phyloP scores from a whole-genome alignment of 306 rosid genomes.

The Medicago ruthenica region DNA sequence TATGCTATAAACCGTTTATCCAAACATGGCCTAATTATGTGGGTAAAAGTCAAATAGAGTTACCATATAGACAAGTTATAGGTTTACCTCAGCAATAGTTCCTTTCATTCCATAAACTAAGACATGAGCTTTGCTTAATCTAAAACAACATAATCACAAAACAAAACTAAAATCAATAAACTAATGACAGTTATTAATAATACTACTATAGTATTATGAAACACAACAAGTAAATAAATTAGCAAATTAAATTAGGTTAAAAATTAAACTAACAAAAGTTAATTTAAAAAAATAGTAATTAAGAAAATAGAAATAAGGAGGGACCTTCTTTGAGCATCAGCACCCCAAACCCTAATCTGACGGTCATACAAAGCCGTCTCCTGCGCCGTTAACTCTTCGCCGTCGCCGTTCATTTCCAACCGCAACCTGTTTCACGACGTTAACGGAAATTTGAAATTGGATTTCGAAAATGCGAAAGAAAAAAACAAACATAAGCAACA shows the following conservation, averaged over 20 bases:
- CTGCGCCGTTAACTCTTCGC: slow-evolving; percentile 94
- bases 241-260: slow-evolving; percentile 31
- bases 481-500: not conserved
- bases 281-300: not conserved
- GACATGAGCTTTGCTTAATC: slow-evolving; percentile 92
- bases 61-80: not conserved
- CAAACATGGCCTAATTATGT: not conserved
- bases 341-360: slow-evolving; percentile 99
- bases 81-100: slow-evolving; percentile 82
- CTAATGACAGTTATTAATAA: not conserved
- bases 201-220: not conserved
- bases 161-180: slow-evolving; percentile 4
- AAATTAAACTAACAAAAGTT: not conserved
- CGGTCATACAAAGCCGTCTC: slow-evolving; percentile 97
- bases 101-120: slow-evolving; percentile 91
- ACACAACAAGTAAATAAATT: not conserved
- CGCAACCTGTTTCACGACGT: slow-evolving; percentile 47
- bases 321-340: slow-evolving; percentile 97
- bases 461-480: not conserved
- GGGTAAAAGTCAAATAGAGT: not conserved
- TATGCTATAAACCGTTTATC: too few species aligned
- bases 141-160: slow-evolving; percentile 42
- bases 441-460: slow-evolving; percentile 4
- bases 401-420: slow-evolving; percentile 66
- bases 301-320: not conserved